Evolutionary conservation across 2,329 filamentous ascomycete genomes (phyloP).

Genomic region (Lasiodiplodia gonubiensis): DNA sequence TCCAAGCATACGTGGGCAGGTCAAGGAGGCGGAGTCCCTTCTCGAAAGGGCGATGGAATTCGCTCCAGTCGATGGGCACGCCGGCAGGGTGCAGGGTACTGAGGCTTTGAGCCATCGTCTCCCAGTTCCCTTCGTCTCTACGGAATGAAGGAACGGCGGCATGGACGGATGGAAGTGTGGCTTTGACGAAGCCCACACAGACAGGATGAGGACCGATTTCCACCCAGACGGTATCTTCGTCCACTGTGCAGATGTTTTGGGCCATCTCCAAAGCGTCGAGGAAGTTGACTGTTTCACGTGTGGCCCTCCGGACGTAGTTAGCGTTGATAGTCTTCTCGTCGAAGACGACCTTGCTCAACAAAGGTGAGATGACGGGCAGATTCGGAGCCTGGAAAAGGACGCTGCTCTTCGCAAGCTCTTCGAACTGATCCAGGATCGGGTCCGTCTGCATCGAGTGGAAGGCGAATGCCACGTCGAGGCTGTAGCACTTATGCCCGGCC

Average conservation of each 20-base stretch:
- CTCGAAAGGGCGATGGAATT: slow-evolving; percentile 62
- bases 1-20: slow-evolving; percentile 53
- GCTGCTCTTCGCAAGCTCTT: slow-evolving; percentile 38
- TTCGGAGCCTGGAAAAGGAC: slow-evolving; percentile 31
- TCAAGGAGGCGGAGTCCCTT: slow-evolving; percentile 54
- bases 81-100: slow-evolving; percentile 60
- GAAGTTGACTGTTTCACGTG: slow-evolving; percentile 42
- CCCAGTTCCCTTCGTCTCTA: slow-evolving; percentile 28
- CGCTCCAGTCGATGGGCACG: slow-evolving; percentile 64
- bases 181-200: slow-evolving; percentile 46
- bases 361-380: slow-evolving; percentile 52
- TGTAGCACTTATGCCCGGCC: slow-evolving; percentile 29
- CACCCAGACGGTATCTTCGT: slow-evolving; percentile 47
- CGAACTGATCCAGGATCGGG: slow-evolving; percentile 51
- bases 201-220: slow-evolving; percentile 58
- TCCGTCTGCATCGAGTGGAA: slow-evolving; percentile 44
- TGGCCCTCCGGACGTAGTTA: slow-evolving; percentile 50
- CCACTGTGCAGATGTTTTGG: slow-evolving; percentile 37
- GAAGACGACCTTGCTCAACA: slow-evolving; percentile 51
- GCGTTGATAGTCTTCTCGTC: slow-evolving; percentile 46
- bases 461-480: slow-evolving; percentile 34
- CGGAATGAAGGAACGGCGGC: slow-evolving; percentile 25
- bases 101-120: slow-evolving; percentile 54
- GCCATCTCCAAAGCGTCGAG: slow-evolving; percentile 50
- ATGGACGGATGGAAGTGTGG: slow-evolving; percentile 29